Evolutionary conservation across 306 rosid genomes (phyloP).

Genomic region (Begonia masoniana): DNA sequence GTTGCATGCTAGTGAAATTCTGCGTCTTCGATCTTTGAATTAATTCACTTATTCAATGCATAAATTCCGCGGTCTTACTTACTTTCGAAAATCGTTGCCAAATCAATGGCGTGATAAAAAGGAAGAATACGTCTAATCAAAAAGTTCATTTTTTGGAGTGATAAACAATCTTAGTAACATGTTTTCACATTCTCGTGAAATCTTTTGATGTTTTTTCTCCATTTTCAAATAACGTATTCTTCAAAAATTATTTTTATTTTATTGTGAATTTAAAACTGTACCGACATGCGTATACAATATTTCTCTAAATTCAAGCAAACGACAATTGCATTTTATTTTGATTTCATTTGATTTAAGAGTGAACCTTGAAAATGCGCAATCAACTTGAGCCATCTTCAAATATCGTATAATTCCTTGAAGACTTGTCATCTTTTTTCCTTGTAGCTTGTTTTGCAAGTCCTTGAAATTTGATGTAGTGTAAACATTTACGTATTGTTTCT

Average conservation of each 20-base stretch:
- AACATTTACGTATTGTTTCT: conserved; percentile 3
- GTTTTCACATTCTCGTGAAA: too few species aligned
- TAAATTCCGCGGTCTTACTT: too few species aligned
- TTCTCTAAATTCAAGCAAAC: conserved; percentile 3
- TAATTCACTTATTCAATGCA: neutral
- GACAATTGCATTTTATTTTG: neutral
- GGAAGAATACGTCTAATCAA: too few species aligned
- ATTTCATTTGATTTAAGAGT: neutral
- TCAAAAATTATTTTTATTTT: too few species aligned
- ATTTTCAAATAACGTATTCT: too few species aligned
- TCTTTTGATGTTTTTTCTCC: too few species aligned
- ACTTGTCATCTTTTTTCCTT: neutral
- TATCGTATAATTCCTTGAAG: neutral
- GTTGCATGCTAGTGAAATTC: too few species aligned
- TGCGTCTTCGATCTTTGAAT: neutral
- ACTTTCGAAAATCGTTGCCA: too few species aligned
- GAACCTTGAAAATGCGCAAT: neutral
- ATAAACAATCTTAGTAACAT: too few species aligned
- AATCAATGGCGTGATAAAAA: too few species aligned
- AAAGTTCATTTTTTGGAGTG: too few species aligned
- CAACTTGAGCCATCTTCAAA: neutral
- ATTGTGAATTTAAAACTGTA: too few species aligned
- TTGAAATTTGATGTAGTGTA: conserved; percentile 5
- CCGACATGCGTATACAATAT: neutral
- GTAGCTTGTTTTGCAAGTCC: neutral